Evolutionary conservation across 176 grass and related monocot species (phyloP), one percentile per base, ranked within the genome.

Genomic region (Hsuehochloa calcarea): DNA sequence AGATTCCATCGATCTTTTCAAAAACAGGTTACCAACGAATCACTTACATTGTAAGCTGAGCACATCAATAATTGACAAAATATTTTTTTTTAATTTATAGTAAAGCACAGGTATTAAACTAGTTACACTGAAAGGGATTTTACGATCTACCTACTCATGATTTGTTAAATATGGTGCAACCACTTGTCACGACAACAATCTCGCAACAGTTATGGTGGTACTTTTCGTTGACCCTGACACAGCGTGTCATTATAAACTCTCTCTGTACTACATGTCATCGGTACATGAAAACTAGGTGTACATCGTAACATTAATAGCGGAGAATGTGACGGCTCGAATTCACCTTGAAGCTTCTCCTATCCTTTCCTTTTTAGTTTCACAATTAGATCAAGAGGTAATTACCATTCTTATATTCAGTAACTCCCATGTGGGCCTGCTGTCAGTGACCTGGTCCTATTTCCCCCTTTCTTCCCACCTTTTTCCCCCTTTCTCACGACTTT

Each of bases 111-210:
- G n/a, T n/a, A n/a, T n/a, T n/a, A n/a, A n/a, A n/a, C n/a, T n/a
- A n/a, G n/a, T n/a, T n/a, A n/a, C n/a, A n/a, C n/a, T n/a, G n/a
- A 23, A 31, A 72, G 47, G 8, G 69, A 72, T 72, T 25, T 47
- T 29, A 17, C 15, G 12, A n/a, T 3, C 37, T 38, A 70, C 35
- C 60, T 41, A 5, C 60, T 59, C 10, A 11, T 10, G 13, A 10
- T 11, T 59, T 29, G 38, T 82, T 22, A 44, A 71, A 11, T 41
- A 58, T n/a, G 80, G 67, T 82, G 34, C 47, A 12, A 39, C 43
- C 4, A 31, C 51, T 22, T 59, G 80, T 74, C 81, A 74, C 7
- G 50, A 83, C 55, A 74, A 11, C 35, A 63, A 83, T 64, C 41
- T 63, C 19, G 29, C 44, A 27, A 16, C 69, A 72, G n/a, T 43